A percentile compares a stretch with the other conserved stretches of the same genome.
Evolutionary conservation across 2,329 filamentous ascomycete species (phyloP).

Genomic region (Coniochaeta ligniaria): DNA sequence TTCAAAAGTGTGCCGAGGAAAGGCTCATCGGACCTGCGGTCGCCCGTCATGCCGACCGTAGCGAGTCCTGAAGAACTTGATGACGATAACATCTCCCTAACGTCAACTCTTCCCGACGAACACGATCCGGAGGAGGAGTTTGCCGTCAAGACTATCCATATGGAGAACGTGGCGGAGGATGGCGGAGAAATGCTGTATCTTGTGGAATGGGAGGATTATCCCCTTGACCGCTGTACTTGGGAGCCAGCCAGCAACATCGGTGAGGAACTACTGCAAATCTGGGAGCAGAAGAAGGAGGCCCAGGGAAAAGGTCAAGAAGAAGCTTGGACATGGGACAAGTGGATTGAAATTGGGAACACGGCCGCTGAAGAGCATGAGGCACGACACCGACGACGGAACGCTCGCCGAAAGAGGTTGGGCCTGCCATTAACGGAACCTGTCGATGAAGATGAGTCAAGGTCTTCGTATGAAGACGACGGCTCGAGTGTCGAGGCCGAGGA

Average conservation of each 20-base stretch:
- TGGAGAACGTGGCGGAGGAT: constrained; percentile 28
- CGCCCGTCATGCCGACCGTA: neutral
- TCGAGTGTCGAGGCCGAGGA: constrained; percentile 21
- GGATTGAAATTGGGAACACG: constrained; percentile 22
- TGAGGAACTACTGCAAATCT: constrained; percentile 28
- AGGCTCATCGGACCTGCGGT: neutral
- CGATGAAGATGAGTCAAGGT: constrained; percentile 5
- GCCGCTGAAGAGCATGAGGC: constrained; percentile 20
- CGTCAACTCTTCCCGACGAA: constrained; percentile 35
- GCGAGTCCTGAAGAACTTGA: constrained; percentile 20
- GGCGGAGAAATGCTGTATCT: constrained; percentile 41
- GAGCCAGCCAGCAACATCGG: constrained; percentile 39
- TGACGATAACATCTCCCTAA: constrained; percentile 47
- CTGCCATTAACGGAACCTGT: constrained; percentile 18
- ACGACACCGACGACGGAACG: constrained; percentile 36
- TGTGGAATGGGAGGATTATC: constrained; percentile 58
- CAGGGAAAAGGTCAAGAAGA: constrained; percentile 22
- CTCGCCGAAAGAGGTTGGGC: constrained; percentile 31
- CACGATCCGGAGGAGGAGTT: constrained; percentile 39
- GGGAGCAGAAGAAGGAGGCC: constrained; percentile 33
- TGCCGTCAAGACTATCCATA: constrained; percentile 45
- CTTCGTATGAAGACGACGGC: neutral
- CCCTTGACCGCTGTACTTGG: constrained; percentile 49
- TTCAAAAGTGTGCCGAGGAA: constrained; percentile 5
- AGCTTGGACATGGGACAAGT: constrained; percentile 31